phyloP scores from a whole-genome alignment of 2,329 filamentous ascomycete genomes.

The Torrubiellomyces zombiae region DNA sequence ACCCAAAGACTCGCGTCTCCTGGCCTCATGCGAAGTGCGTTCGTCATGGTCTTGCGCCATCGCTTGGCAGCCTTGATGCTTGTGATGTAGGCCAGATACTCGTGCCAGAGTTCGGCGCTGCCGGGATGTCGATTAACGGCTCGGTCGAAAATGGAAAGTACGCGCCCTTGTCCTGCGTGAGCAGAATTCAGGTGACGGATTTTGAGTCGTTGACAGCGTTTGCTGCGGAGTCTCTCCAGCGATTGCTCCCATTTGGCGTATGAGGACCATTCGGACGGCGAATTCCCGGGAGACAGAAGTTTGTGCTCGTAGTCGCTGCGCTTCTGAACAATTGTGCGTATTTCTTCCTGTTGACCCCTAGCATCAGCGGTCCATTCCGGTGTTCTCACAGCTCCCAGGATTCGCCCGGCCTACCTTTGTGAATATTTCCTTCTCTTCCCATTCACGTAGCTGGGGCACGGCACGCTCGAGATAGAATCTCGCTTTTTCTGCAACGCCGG shows the following conservation, averaged over 20 bases:
- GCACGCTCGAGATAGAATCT: slow-evolving; percentile 88
- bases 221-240: slow-evolving; percentile 60
- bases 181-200: slow-evolving; percentile 50
- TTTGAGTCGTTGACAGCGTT: slow-evolving; percentile 66
- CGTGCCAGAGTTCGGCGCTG: slow-evolving; percentile 68
- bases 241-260: slow-evolving; percentile 62
- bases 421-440: slow-evolving; percentile 85
- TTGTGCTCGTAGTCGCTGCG: slow-evolving; percentile 88
- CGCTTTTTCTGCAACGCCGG: slow-evolving; percentile 79
- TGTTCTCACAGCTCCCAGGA: neutral
- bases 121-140: slow-evolving; percentile 72
- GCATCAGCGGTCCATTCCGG: neutral
- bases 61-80: slow-evolving; percentile 49
- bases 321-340: slow-evolving; percentile 73
- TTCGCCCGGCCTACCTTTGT: slow-evolving; percentile 48
- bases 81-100: slow-evolving; percentile 71
- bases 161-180: slow-evolving; percentile 60
- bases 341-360: slow-evolving; percentile 62
- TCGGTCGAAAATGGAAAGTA: slow-evolving; percentile 81
- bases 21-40: slow-evolving; percentile 72
- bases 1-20: slow-evolving; percentile 74
- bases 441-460: slow-evolving; percentile 82
- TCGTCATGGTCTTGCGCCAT: slow-evolving; percentile 46
- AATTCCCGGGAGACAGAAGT: slow-evolving; percentile 65
- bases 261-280: slow-evolving; percentile 61